A percentile compares a stretch with the other conserved stretches of the same genome.
Conservation (phyloP, 805 yeast genomes). For the Metschnikowia drakensbergensis region DNA sequence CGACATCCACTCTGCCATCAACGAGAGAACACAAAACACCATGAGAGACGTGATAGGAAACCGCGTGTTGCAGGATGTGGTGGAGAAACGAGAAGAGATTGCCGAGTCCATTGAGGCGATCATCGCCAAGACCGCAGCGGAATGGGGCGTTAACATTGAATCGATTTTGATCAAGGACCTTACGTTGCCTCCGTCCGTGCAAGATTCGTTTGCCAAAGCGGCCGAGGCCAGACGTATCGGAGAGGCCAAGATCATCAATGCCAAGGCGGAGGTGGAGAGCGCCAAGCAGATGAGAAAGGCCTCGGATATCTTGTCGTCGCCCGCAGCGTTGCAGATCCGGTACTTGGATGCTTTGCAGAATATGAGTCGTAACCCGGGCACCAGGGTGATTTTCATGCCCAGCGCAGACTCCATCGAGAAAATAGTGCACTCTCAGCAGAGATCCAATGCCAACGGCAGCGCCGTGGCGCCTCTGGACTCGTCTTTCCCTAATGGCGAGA, state of each 20-base stretch:
- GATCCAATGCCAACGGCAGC: constrained; percentile 4
- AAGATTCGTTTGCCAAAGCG: constrained; percentile 63
- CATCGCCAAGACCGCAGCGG: constrained; percentile 56
- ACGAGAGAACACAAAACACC: constrained; percentile 70
- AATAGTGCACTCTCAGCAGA: constrained; percentile 26
- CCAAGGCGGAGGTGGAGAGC: constrained; percentile 71
- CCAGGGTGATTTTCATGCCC: constrained; percentile 77
- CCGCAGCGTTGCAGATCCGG: constrained; percentile 75
- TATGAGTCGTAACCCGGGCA: constrained; percentile 58
- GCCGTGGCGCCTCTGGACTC: constrained; percentile 3
- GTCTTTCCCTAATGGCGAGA: constrained; percentile 7
- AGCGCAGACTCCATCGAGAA: constrained; percentile 41
- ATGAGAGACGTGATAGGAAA: constrained; percentile 69
- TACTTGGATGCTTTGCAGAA: constrained; percentile 75
- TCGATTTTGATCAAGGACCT: constrained; percentile 66
- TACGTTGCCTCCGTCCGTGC: constrained; percentile 50
- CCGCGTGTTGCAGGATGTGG: constrained; percentile 62
- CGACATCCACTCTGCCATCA: constrained; percentile 51
- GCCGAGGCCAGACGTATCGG: constrained; percentile 75
- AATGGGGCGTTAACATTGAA: constrained; percentile 71
- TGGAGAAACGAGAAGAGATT: constrained; percentile 65
- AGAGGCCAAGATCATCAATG: constrained; percentile 70
- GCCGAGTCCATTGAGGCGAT: constrained; percentile 61
- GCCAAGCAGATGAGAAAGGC: constrained; percentile 77
- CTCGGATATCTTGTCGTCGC: constrained; percentile 69